phyloP scores from a whole-genome alignment of 345 rosid species.

The Eucalyptus regnans region DNA sequence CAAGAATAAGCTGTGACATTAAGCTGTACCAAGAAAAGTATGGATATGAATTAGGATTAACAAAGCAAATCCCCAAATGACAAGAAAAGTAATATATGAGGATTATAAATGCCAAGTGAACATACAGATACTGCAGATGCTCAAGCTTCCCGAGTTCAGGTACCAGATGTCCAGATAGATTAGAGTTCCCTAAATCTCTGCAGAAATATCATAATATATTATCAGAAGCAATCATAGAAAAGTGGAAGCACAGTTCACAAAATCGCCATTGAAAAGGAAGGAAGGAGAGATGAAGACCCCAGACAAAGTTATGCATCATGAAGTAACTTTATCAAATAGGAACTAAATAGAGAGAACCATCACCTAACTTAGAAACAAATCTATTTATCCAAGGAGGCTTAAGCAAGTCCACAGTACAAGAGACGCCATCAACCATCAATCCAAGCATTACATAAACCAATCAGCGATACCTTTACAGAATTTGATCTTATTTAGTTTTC shows the following conservation, averaged over 20 bases:
- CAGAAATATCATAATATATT: neutral
- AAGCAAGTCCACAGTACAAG: neutral
- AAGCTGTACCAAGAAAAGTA: neutral
- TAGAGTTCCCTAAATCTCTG: conserved; percentile 96
- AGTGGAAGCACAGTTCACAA: neutral
- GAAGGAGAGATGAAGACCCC: neutral
- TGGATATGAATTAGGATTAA: neutral
- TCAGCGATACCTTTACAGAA: neutral
- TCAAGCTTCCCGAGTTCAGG: conserved; percentile 83
- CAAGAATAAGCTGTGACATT: neutral
- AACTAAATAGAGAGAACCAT: neutral
- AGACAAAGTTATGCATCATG: neutral
- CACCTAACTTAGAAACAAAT: neutral
- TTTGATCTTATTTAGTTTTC: neutral
- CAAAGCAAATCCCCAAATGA: neutral
- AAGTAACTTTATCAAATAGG: neutral
- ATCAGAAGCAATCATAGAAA: neutral
- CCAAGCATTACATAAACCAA: neutral
- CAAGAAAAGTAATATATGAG: neutral
- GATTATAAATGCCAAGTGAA: neutral
- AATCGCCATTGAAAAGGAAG: neutral
- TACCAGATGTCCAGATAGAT: conserved; percentile 80
- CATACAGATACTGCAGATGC: conserved; percentile 88
- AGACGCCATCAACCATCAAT: neutral
- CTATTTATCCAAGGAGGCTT: neutral